Evolutionary conservation across 2,329 filamentous ascomycete species (phyloP), one percentile per base, ranked within the genome.

Genomic region (Pyricularia pennisetigena): DNA sequence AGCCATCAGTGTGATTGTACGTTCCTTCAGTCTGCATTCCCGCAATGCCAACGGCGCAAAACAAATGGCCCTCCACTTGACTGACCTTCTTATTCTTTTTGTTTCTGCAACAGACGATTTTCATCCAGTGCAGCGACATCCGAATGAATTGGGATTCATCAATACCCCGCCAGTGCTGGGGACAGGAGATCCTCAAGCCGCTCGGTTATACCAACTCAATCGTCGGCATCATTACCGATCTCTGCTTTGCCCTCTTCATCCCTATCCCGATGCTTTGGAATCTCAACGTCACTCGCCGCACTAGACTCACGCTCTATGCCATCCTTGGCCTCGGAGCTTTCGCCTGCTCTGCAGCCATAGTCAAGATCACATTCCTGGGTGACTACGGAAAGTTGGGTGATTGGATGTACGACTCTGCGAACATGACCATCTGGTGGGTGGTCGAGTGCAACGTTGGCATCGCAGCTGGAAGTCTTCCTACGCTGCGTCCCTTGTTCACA

Each of bases 311-410:
- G 24, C 70, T 76, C 2, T 70, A 72, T 1, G 71, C 30, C 3
- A 72, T 76, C 14, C 68, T 76, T n/a, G 72, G 72, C 0, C 69
- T 76, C 9, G 74, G 74, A 28, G 41, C 75, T 59, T 75, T 76
- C 62, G 74, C 74, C 9, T 71, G 71, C 9, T 69, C 71, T 10
- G 71, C 74, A 2, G 74, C 72, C 57, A 72, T 75, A 16, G 69
- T 75, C 64, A 75, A 74, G 57, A 73, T 74, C 28, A 73, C 72
- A 7, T 75, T 70, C 66, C 64, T 76, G 5, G 49, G 67, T 16
- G 65, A 68, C 16, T 75, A 75, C 59, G 72, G 74, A 12, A 72
- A 74, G 26, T 69, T 73, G 9, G 72, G 72, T 23, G 75, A 76
- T 68, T 75, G 74, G 30, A 69, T 75, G 26, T 76, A 67, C 62